These are phyloP conservation scores for Barbarea vulgaris DNA, from an alignment of 345 rosid genomes.

Conservation along the genomic window DNA sequence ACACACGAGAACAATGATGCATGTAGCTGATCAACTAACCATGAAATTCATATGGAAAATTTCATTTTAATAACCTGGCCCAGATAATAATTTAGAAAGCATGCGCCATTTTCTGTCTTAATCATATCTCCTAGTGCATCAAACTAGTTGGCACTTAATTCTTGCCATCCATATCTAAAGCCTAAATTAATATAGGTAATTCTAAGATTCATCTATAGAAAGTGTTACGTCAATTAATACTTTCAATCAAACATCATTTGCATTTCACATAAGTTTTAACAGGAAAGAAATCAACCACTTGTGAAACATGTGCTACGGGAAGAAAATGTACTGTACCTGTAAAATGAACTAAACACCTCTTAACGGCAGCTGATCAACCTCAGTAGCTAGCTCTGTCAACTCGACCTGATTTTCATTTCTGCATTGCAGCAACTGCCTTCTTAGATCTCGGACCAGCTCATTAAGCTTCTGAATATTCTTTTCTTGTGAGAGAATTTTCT, in stretches of 20 bases:
- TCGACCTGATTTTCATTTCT: constrained; percentile 48
- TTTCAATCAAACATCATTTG: not conserved
- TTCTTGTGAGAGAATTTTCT: constrained; percentile 80
- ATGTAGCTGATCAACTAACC: constrained; percentile 19
- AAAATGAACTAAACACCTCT: constrained; percentile 48
- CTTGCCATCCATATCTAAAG: constrained; percentile 7
- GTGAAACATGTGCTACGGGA: constrained; percentile 5
- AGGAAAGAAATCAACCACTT: not conserved
- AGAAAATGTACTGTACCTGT: constrained; percentile 32
- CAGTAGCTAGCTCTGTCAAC: constrained; percentile 48
- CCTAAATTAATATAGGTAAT: not conserved
- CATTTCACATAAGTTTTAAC: not conserved
- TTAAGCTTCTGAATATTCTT: constrained; percentile 69
- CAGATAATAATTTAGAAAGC: constrained; percentile 18
- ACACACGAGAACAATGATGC: constrained; percentile 4
- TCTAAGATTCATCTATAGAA: constrained; percentile 5
- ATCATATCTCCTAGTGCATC: constrained; percentile 12
- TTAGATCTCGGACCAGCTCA: constrained; percentile 57
- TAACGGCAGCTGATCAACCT: constrained; percentile 51
- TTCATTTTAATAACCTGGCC: constrained; percentile 1
- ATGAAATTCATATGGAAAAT: constrained; percentile 14
- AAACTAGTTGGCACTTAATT: constrained; percentile 33
- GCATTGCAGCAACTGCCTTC: constrained; percentile 58
- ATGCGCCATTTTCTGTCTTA: constrained; percentile 17
- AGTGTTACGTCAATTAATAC: not conserved